These are phyloP conservation scores for Melampsora larici-populina DNA, from an alignment of 1,284 basidiomycete species.

Conservation along the genomic window DNA sequence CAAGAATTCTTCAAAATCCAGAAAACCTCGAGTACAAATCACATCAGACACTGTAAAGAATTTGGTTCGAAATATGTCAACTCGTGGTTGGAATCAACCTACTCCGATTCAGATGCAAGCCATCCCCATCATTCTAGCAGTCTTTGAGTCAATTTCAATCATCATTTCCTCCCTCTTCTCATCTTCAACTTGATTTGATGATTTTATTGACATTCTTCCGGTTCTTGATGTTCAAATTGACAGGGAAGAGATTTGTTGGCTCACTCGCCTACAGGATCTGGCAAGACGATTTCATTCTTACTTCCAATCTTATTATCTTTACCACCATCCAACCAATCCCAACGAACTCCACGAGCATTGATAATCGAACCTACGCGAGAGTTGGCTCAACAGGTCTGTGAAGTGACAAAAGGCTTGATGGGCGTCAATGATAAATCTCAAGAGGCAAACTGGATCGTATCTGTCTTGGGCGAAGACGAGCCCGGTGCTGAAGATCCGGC, in stretches of 20 bases:
- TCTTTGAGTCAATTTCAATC: slow-evolving; percentile 28
- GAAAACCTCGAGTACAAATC: background rate
- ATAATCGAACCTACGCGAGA: slow-evolving; percentile 9
- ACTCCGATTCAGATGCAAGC: slow-evolving; percentile 51
- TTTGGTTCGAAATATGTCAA: background rate
- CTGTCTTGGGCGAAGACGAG: slow-evolving; percentile 4
- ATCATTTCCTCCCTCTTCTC: background rate
- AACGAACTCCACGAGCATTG: background rate
- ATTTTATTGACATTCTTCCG: background rate
- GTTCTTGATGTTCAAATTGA: no score
- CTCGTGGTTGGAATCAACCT: slow-evolving; percentile 3
- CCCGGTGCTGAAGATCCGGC: background rate
- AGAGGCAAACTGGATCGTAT: background rate
- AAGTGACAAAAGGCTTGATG: background rate
- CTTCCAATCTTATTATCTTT: slow-evolving; percentile 66
- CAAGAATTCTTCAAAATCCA: background rate
- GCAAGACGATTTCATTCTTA: slow-evolving; percentile 86
- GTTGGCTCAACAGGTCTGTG: background rate
- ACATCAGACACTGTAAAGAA: background rate
- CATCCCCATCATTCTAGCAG: slow-evolving; percentile 53
- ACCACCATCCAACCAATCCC: background rate
- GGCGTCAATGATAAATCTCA: background rate
- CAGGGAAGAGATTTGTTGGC: slow-evolving; percentile 77
- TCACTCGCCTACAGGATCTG: slow-evolving; percentile 89
- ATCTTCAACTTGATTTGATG: background rate